phyloP scores from a whole-genome alignment of 2,329 filamentous ascomycete genomes.

The Cercospora sp. region DNA sequence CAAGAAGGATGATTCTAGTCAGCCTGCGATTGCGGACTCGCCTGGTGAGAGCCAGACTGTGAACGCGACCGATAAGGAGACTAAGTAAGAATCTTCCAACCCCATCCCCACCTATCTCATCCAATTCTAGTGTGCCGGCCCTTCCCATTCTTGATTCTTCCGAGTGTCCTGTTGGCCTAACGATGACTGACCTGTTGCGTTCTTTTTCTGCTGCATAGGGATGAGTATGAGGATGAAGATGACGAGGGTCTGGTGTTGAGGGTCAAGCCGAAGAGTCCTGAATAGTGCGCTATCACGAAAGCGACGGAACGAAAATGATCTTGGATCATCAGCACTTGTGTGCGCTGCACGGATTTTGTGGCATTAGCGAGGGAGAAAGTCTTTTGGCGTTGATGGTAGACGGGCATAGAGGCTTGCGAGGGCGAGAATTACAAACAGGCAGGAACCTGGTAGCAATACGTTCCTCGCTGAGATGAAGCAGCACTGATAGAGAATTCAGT shows the following conservation, averaged over 20 bases:
- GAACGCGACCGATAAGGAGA: constrained; percentile 19
- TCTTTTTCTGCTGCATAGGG: constrained; percentile 19
- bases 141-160: background rate
- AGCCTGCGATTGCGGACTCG: constrained; percentile 18
- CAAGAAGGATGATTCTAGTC: constrained; percentile 20
- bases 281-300: too few relatives aligned
- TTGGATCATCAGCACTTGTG: background rate
- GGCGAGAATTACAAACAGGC: background rate
- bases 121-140: constrained; percentile 10
- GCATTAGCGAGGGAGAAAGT: background rate
- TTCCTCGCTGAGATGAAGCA: background rate
- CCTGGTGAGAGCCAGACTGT: constrained; percentile 23
- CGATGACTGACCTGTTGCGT: constrained; percentile 24
- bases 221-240: constrained; percentile 29
- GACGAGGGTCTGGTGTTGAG: constrained; percentile 27
- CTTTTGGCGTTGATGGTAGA: background rate
- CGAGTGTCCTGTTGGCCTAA: background rate
- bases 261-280: constrained; percentile 18
- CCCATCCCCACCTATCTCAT: background rate
- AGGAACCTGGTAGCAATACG: background rate
- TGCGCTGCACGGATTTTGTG: background rate
- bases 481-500: background rate
- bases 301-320: background rate
- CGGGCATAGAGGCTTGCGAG: background rate
- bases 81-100: constrained; percentile 25